Evolutionary conservation across 202 grass and related monocot genomes (phyloP).

Genomic region (Saccharum hybrid): DNA sequence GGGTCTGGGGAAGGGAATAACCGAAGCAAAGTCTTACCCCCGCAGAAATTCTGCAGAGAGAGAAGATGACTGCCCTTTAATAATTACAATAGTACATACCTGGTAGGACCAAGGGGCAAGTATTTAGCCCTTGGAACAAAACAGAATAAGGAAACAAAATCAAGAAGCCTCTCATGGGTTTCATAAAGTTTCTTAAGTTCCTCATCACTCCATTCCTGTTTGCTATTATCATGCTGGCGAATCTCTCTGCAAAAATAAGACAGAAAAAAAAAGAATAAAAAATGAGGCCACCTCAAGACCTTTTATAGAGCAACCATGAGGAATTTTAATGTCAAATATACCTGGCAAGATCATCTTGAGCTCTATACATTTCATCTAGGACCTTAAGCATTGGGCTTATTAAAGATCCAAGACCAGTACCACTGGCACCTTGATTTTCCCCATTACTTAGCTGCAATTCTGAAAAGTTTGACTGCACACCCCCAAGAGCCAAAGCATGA

Average conservation of each 20-base stretch:
- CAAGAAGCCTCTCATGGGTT: slow-evolving; percentile 96
- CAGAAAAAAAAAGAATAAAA: not conserved
- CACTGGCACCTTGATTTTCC: slow-evolving; percentile 99
- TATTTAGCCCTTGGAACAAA: slow-evolving; percentile 96
- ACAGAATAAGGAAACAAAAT: slow-evolving; percentile 95
- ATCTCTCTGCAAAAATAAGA: slow-evolving; percentile 76
- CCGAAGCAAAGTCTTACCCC: too few relatives aligned
- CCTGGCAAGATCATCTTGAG: slow-evolving; percentile 99
- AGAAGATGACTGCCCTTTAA: slow-evolving; percentile 10
- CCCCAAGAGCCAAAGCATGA: slow-evolving; percentile 90
- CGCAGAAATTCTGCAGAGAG: too few relatives aligned
- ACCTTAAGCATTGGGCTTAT: slow-evolving; percentile 97
- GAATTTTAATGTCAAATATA: slow-evolving; percentile 45
- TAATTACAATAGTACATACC: slow-evolving; percentile 56
- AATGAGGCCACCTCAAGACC: slow-evolving; percentile 36
- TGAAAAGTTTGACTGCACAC: slow-evolving; percentile 92
- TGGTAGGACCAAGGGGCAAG: slow-evolving; percentile 94
- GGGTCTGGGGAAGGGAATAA: too few relatives aligned
- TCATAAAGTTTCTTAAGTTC: slow-evolving; percentile 99
- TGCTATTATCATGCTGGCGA: slow-evolving; percentile 99
- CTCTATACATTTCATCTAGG: slow-evolving; percentile 97
- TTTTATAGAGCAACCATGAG: slow-evolving; percentile 32
- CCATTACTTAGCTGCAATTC: slow-evolving; percentile 97
- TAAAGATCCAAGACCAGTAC: slow-evolving; percentile 96
- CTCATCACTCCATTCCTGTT: slow-evolving; percentile 98